phyloP scores from a whole-genome alignment of 495 filamentous ascomycete species.

The Aspergillus baeticus region DNA sequence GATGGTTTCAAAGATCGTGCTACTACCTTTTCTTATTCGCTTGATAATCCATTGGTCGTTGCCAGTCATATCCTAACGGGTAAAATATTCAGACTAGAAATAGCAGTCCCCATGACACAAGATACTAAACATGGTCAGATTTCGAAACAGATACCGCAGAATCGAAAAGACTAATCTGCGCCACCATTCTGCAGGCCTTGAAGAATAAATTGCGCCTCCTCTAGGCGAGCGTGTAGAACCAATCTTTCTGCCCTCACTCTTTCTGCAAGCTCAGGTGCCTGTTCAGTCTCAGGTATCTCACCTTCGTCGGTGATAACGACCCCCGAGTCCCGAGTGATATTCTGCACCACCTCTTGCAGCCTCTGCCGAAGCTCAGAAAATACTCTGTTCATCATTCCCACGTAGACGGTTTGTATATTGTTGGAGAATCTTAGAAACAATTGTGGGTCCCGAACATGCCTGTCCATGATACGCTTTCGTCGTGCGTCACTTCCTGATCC shows the following conservation, averaged over 20 bases:
- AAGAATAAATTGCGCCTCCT: not conserved
- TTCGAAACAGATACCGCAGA: too few relatives aligned
- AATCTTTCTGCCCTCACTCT: not conserved
- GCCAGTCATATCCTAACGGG: too few relatives aligned
- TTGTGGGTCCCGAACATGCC: not conserved
- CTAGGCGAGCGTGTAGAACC: not conserved
- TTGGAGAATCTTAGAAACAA: not conserved
- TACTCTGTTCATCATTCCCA: not conserved
- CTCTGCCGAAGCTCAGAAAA: not conserved
- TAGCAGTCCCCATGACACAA: not conserved
- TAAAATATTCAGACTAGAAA: too few relatives aligned
- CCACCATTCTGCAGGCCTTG: not conserved
- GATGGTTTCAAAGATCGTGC: too few relatives aligned
- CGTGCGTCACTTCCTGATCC: not conserved
- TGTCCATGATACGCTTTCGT: slow-evolving; percentile 1
- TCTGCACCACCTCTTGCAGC: not conserved
- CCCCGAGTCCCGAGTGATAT: not conserved
- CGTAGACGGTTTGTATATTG: not conserved
- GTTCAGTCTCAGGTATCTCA: not conserved
- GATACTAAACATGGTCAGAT: too few relatives aligned
- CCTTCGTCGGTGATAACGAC: not conserved
- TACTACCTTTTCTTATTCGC: too few relatives aligned
- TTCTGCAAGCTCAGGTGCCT: not conserved
- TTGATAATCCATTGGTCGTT: too few relatives aligned
- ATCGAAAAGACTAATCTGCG: too few relatives aligned